Base-by-base conservation (phyloP, 345 rosid genomes). In the Triadica sebifera region DNA sequence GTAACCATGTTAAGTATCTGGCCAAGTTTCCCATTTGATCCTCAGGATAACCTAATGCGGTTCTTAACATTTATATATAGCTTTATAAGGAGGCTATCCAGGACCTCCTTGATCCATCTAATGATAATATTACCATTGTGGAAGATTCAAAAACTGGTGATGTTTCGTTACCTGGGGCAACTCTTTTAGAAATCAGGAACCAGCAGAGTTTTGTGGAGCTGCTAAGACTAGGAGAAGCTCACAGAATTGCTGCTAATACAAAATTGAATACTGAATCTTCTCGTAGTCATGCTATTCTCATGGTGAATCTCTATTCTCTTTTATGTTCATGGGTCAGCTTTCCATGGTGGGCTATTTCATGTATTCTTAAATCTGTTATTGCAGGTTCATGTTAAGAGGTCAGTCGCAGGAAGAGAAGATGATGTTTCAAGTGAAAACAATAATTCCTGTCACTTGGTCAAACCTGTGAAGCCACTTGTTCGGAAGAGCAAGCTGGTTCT, bases 101-200 rank as follows among this genome's bases (percentile, higher is more conserved):
- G 74, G 83, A 80, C 67, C 83, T 80, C 47, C 79, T 80, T 43
- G 79, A 75, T 72, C 83, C 80, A 3, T 37, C 66, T 63, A 80
- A 80, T 62, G 77, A 80, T 72, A 80, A 72, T 68, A 80, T 80
- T 41, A 20, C 77, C 74, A 80, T 80, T 1, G 74, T 80, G 41
- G 83, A 80, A 70, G 83, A 80, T 72, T 80, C 79, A 25, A 80
- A 72, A 76, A 72, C 80, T 51, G 83, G 83, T 72, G 83, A 80
- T 39, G 77, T 80, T 65, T 80, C 83, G 5, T 12, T 76, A 45
- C 83, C 83, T n/a, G 80, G 83, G 17, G 83, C 83, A 34, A 80
- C 74, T 62, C 76, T 75, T 72, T 53, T 68, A 22, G 77, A 76
- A 61, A 72, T 80, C 64, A 80, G 83, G 68, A 76, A 80, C 67